Base-by-base conservation (phyloP, 768 basidiomycete species). In the Amanita thiersii region DNA sequence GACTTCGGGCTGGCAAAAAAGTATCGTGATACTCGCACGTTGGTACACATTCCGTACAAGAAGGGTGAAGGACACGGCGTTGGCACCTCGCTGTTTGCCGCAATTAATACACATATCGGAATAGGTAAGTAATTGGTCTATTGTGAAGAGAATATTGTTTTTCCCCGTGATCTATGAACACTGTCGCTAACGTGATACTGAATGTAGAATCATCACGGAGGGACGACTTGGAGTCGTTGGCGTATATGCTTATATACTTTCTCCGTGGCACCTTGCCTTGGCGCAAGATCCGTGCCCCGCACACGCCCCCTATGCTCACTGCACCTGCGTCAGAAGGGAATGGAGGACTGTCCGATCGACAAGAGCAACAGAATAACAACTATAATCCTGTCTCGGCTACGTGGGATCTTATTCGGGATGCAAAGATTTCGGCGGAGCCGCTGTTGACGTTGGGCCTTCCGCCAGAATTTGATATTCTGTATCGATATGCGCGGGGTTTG, bases 1-100 rank as follows among this genome's bases (percentile, higher is more conserved):
- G 86, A 88, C 64, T 88, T 88, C 61, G 86, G 86, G 10, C 80
- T 88, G 34, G 84, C 86, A 0, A 86, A 86, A 57, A 82, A 81
- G 50, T 88, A 73, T 54, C 74, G 81, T 15, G 83, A 87, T 52
- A 51, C 76, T 3, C 68, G 67, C 19, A 83, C 82, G 0, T 70
- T 72, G 15, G 66, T 64, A 31, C 86, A 87, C 53, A 75, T 87
- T 44, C 75, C 83, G 3, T 86, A 82, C 64, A 73, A 70, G 47
- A 81, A 81, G 45, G 79, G 82, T 45, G 74, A 75, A n/a, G 72
- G 75, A 43, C 84, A 87, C 42, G 84, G 84, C 19, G 85, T 88
- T 39, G 86, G 86, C 11, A 87, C 86, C 0, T 79, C 77, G 8
- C 64, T 86, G 3, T 87, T 85, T 50, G 84, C 84, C 3, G 74